Base-by-base conservation (phyloP, 768 basidiomycete genomes). In the Boletus subcaerulescens region DNA sequence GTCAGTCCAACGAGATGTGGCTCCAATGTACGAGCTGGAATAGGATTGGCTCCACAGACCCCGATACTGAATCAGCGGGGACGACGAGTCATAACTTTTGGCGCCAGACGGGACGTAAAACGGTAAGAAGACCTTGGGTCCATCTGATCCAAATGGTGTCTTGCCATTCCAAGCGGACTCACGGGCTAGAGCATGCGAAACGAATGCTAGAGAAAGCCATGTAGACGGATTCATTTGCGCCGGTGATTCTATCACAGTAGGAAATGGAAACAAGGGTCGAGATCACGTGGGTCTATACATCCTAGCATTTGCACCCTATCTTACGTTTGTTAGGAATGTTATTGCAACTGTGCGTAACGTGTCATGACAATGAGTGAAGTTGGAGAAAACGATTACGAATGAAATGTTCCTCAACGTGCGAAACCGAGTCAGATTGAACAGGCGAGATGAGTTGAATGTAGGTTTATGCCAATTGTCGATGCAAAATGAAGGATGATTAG, bases 51-150 rank as follows among this genome's bases (percentile, higher is more conserved):
- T 65, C 89, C 89, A 91, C 29, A 61, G 64, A 8, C 86, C 85
- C 35, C 77, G 76, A 60, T 85, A 89, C 29, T 76, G 77, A 20
- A 91, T 66, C n/a, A 87, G 65, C 20, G 83, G 85, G 26, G 87
- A 90, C 33, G 78, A 74, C 1, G 88, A 88, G 65, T 86, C 83
- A 57, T 87, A 87, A 60, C 79, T 75, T 76, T 82, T 86, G 7
- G 87, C 78, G 29, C 89, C 88, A 13, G 81, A 80, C 53, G 89
- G 84, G 66, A 88, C 84, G 64, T 85, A 91, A 73, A 82, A 91
- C 0, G 88, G 85, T 3, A 78, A 77, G 71, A 90, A 90, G 4
- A 68, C 48, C 1, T 73, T 61, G 17, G 74, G 74, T 41, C 66
- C 71, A 13, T 70, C 75, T 17, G 85, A 78, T 15, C 75, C 82